Evolutionary conservation across 108 stramenopile species (phyloP).

Genomic region (Fragilariopsis cylindrus): DNA sequence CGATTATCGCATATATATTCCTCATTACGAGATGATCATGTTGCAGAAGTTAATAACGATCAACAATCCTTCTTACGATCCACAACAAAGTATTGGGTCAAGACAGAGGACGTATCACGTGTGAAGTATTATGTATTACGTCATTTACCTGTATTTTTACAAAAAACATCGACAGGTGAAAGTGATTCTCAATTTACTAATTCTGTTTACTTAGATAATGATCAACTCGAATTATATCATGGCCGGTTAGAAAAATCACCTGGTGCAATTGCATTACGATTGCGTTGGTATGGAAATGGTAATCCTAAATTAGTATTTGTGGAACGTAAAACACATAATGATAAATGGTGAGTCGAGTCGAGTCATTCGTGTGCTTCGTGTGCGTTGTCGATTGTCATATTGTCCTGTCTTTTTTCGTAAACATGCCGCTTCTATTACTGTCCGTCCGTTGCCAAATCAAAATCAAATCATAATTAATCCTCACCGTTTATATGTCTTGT

Average conservation of each 20-base stretch:
- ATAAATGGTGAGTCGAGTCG: conserved; percentile 71
- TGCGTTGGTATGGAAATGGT: conserved; percentile 95
- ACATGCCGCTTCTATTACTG: too few relatives aligned
- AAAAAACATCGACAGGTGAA: conserved; percentile 88
- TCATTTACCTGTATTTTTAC: conserved; percentile 95
- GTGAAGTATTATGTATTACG: conserved; percentile 92
- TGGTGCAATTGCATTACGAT: conserved; percentile 92
- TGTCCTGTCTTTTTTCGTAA: too few relatives aligned
- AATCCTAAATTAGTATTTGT: conserved; percentile 90
- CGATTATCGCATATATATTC: conserved; percentile 80
- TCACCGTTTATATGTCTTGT: too few relatives aligned
- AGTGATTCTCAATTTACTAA: conserved; percentile 95
- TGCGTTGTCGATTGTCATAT: too few relatives aligned
- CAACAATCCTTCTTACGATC: conserved; percentile 86
- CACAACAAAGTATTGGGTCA: conserved; percentile 98
- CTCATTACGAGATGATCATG: conserved; percentile 74
- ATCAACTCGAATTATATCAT: conserved; percentile 93
- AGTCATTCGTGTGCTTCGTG: too few relatives aligned
- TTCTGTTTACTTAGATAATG: conserved; percentile 90
- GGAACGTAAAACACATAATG: conserved; percentile 98
- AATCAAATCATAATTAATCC: too few relatives aligned
- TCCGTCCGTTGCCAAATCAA: too few relatives aligned
- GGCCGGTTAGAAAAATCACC: conserved; percentile 95
- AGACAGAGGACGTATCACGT: conserved; percentile 90
- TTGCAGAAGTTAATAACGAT: conserved; percentile 73